Percentiles rank a stretch among this genome's conserved stretches.
These are phyloP conservation scores for Ormosia emarginata DNA, from an alignment of 306 rosid species.

Conservation along the genomic window DNA sequence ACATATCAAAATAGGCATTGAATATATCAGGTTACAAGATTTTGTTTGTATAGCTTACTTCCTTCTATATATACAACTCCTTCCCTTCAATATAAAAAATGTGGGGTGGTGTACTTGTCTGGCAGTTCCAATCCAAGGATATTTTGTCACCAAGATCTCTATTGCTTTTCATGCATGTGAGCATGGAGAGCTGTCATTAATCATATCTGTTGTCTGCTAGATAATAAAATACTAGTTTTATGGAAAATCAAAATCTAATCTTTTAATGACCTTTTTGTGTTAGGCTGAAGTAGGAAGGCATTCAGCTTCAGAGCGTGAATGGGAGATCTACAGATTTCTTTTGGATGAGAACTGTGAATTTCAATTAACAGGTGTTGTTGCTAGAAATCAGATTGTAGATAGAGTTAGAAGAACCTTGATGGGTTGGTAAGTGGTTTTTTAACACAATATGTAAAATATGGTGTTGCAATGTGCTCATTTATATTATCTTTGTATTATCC, in stretches of 20 bases:
- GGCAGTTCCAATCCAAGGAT: background rate
- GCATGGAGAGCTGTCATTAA: background rate
- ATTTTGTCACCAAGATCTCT: background rate
- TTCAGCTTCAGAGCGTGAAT: conserved; percentile 64
- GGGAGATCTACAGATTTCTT: conserved; percentile 82
- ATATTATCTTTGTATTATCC: background rate
- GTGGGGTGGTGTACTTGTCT: background rate
- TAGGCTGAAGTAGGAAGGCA: conserved; percentile 84
- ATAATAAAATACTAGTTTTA: background rate
- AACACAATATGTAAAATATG: background rate
- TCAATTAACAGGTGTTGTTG: conserved; percentile 35
- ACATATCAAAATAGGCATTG: background rate
- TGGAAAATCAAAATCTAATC: background rate
- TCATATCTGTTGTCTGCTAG: background rate
- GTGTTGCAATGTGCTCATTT: background rate
- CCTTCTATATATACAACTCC: background rate
- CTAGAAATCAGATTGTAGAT: conserved; percentile 70
- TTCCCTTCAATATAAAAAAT: background rate
- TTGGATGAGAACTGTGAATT: conserved; percentile 65
- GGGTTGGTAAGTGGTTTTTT: conserved; percentile 55
- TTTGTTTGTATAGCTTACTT: background rate
- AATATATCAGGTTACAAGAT: background rate
- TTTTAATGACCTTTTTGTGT: background rate
- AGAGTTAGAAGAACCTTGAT: conserved; percentile 70
- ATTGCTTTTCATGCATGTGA: background rate